phyloP scores from a whole-genome alignment of 2,329 filamentous ascomycete species.

The Cordyceps cicadae region DNA sequence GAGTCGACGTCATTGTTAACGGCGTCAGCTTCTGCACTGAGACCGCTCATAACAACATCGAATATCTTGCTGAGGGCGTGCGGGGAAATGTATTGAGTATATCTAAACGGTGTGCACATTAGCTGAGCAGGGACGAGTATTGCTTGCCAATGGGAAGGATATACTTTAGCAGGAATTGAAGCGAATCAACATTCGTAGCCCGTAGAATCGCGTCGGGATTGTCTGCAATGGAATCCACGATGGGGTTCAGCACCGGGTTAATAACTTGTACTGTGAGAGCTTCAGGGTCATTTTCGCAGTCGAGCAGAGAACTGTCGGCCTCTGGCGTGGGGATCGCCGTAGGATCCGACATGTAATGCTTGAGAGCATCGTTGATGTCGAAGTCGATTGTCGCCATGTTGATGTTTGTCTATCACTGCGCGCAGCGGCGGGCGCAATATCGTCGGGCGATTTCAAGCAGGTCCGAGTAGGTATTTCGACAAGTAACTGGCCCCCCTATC shows the following conservation, averaged over 20 bases:
- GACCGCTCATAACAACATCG: conserved; percentile 77
- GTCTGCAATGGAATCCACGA: conserved; percentile 85
- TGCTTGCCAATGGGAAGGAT: conserved; percentile 22
- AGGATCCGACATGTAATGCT: conserved; percentile 93
- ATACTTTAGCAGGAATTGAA: conserved; percentile 96
- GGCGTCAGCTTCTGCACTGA: conserved; percentile 77
- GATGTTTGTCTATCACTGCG: conserved; percentile 20
- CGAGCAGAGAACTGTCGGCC: conserved; percentile 71
- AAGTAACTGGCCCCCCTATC: not conserved
- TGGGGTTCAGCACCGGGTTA: conserved; percentile 80
- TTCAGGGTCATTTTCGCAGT: conserved; percentile 89
- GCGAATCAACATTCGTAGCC: conserved; percentile 74
- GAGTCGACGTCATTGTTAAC: conserved; percentile 80
- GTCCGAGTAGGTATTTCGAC: not conserved
- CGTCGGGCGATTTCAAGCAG: conserved; percentile 5
- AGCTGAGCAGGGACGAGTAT: conserved; percentile 5
- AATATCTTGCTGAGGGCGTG: conserved; percentile 87
- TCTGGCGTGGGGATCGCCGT: conserved; percentile 74
- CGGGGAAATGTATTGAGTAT: conserved; percentile 67
- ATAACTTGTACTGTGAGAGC: conserved; percentile 69
- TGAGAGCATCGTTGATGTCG: conserved; percentile 93
- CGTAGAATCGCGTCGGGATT: conserved; percentile 81
- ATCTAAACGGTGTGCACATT: conserved; percentile 47
- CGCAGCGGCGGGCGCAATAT: conserved; percentile 15
- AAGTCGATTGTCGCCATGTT: conserved; percentile 73